Evolutionary conservation across 2,329 filamentous ascomycete species (phyloP).

Genomic region (Paecilomyces dactylethromorphus): DNA sequence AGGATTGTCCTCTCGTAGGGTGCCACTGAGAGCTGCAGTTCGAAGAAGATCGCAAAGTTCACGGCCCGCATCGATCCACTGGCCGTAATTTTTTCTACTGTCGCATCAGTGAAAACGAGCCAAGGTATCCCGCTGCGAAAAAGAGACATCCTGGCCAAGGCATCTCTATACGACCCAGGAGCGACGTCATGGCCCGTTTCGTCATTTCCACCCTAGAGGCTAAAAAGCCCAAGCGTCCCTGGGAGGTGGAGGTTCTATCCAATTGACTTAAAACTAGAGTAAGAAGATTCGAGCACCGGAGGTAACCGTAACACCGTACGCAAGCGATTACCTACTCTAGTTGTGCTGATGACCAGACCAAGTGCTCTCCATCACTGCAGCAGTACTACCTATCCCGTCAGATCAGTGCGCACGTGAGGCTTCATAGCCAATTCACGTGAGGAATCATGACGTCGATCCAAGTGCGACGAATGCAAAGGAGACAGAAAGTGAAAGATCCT

Average conservation of each 20-base stretch:
- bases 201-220: not conserved
- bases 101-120: not conserved
- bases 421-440: not conserved
- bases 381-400: no score
- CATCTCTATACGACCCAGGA: not conserved
- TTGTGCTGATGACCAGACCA: no score
- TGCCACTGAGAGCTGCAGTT: no score
- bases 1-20: no score
- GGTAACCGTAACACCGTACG: no score
- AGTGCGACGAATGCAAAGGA: not conserved
- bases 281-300: no score
- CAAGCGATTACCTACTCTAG: not conserved
- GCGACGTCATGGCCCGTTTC: not conserved
- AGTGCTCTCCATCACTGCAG: no score
- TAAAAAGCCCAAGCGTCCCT: not conserved
- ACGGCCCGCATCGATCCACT: not conserved
- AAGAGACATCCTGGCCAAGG: not conserved
- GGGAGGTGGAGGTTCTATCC: no score
- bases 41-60: not conserved
- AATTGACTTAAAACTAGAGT: no score
- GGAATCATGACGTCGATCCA: not conserved
- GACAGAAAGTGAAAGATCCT: not conserved
- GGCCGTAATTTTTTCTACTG: not conserved
- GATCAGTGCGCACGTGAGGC: no score
- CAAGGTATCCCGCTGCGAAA: not conserved